Evolutionary conservation across 2,329 filamentous ascomycete species (phyloP), one percentile per base, ranked within the genome.

Genomic region (Ophiostoma novo-ulmi): DNA sequence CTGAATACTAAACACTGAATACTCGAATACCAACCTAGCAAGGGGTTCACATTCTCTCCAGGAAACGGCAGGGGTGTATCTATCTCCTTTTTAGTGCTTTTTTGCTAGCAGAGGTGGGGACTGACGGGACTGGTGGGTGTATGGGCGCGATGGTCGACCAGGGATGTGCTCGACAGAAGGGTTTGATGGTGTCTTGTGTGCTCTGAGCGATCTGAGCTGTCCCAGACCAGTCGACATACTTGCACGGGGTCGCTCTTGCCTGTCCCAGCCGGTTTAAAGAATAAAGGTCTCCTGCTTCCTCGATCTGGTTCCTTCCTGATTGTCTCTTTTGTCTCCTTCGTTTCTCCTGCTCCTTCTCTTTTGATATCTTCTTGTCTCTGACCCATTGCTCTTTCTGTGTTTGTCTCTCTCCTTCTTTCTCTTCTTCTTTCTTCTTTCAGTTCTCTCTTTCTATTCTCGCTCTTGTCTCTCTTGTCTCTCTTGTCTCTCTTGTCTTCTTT

Each of bases 121-220:
- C 52, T 58, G 52, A 58, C 52, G 52, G 52, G 52, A 58, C 52
- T 58, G 52, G 22, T 58, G 52, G 52, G 52, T 58, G 52, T 22
- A 58, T 58, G 52, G 22, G 52, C 52, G 52, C 52, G 52, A 58
- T 58, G 52, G n/a, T 48, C 44, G 44, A 48, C 63, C 35, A 20
- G 69, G 44, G 69, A 61, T 70, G 69, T 48, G 26, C 36, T 41
- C 20, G 58, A 36, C 68, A 66, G 61, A 63, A 66, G 44, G 63
- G 41, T 31, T 66, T 14, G 44, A 20, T 48, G 14, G 5, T 48
- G 44, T 48, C 10, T 48, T 55, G 48, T 55, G 48, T 17, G n/a
- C n/a, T 55, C 20, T 55, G n/a, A n/a, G 48, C 11, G 20, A 20
- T 55, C 20, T 26, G 48, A 10, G 48, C 17, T 17, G 48, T 55